Percentiles rank a stretch among this genome's conserved stretches.
Evolutionary conservation across 23 red algal species (phyloP).

Genomic region (Gracilaria caudata): DNA sequence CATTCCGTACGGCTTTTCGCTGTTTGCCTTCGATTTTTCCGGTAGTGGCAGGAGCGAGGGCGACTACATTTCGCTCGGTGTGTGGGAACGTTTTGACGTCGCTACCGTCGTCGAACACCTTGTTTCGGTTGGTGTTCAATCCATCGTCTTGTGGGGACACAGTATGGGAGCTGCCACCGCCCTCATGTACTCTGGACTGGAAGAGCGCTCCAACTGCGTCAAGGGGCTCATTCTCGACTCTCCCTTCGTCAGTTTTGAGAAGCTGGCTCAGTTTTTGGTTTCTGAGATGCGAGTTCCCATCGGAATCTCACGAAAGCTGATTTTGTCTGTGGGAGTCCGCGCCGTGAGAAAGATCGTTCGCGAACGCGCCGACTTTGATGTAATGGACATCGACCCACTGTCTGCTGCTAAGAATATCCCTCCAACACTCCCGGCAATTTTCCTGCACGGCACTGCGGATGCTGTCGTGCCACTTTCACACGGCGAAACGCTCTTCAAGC

Average conservation of each 20-base stretch:
- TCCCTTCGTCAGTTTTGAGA: constrained; percentile 82
- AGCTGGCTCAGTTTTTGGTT: constrained; percentile 77
- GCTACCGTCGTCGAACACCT: constrained; percentile 70
- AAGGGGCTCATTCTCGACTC: constrained; percentile 69
- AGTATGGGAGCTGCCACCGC: constrained; percentile 89
- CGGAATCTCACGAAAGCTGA: constrained; percentile 64
- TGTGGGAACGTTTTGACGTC: constrained; percentile 75
- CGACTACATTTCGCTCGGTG: constrained; percentile 83
- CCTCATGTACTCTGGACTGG: constrained; percentile 76
- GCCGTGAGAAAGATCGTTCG: constrained; percentile 76
- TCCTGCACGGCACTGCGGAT: constrained; percentile 78
- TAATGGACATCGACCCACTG: constrained; percentile 75
- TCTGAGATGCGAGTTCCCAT: constrained; percentile 63
- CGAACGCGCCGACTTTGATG: constrained; percentile 73
- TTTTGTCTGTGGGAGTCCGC: constrained; percentile 73
- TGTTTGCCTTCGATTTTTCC: constrained; percentile 86
- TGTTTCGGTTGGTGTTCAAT: constrained; percentile 35
- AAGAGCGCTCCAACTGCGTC: constrained; percentile 30
- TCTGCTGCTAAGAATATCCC: constrained; percentile 50
- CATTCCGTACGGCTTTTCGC: constrained; percentile 74
- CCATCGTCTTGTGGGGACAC: constrained; percentile 78
- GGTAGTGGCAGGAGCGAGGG: constrained; percentile 72
- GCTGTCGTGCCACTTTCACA: constrained; percentile 72
- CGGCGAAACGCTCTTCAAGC: constrained; percentile 35
- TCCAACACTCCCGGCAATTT: constrained; percentile 46